A percentile compares a stretch with the other conserved stretches of the same genome.
Conservation (phyloP, 495 filamentous ascomycete genomes). For the Aspergillus indologenus region DNA sequence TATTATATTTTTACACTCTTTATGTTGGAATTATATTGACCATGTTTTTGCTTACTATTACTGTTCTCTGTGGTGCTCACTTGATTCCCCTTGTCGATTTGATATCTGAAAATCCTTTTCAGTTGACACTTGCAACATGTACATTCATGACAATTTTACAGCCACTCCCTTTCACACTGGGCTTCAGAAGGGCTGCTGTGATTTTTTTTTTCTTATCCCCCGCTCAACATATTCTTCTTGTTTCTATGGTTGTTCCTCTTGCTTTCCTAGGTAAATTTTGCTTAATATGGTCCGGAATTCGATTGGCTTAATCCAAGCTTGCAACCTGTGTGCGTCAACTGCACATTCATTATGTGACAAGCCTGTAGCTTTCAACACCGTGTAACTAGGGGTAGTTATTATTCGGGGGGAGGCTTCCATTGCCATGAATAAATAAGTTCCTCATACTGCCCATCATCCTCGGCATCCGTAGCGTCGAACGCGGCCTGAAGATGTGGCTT, state of each 20-base stretch:
- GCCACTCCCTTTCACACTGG: not conserved
- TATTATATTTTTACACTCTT: not conserved
- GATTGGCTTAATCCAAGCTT: not conserved
- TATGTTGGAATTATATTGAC: not conserved
- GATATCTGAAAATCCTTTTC: not conserved
- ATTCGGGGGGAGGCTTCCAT: no score
- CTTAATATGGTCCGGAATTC: slow-evolving; percentile 7
- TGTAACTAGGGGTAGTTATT: no score
- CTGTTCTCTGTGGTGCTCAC: not conserved
- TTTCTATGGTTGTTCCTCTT: slow-evolving; percentile 9
- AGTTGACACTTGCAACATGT: slow-evolving; percentile 12
- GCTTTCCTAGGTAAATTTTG: slow-evolving; percentile 14
- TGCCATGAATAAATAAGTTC: no score
- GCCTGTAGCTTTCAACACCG: not conserved
- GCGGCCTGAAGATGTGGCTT: no score
- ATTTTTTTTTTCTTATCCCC: slow-evolving; percentile 4
- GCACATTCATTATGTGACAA: slow-evolving; percentile 5
- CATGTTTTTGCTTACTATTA: not conserved
- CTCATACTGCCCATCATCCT: no score
- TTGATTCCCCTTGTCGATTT: not conserved
- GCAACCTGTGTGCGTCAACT: slow-evolving; percentile 6
- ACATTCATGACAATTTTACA: slow-evolving; percentile 12
- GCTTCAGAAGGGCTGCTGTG: not conserved
- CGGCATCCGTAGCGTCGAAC: no score
- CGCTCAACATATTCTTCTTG: no score